Conservation (phyloP, 805 yeast genomes). For the Ogataea angusta region DNA sequence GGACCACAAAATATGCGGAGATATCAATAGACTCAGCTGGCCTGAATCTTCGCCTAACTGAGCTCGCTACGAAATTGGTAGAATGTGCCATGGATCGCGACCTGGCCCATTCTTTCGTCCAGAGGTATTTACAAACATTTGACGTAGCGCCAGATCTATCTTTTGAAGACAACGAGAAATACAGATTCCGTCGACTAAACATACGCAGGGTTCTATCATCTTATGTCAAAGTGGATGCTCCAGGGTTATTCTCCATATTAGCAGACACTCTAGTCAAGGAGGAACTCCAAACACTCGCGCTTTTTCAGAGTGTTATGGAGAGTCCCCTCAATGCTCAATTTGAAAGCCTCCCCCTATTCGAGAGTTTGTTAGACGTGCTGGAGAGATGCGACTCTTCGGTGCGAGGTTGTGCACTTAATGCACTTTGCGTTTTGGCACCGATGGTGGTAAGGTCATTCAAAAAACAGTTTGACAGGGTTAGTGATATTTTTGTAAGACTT, state of each 20-base stretch:
- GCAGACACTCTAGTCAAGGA: slow-evolving; percentile 32
- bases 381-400: slow-evolving; percentile 2
- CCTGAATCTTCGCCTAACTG: slow-evolving; percentile 34
- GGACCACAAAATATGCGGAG: slow-evolving; percentile 47
- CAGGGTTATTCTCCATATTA: slow-evolving; percentile 35
- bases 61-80: slow-evolving; percentile 8
- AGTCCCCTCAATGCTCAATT: slow-evolving; percentile 38
- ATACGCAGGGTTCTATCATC: slow-evolving; percentile 38
- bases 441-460: not conserved
- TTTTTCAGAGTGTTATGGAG: not conserved
- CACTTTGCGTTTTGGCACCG: slow-evolving; percentile 3
- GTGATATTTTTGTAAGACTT: not conserved
- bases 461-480: not conserved
- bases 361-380: slow-evolving; percentile 41
- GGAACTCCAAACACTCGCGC: not conserved
- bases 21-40: slow-evolving; percentile 63
- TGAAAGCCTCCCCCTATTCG: slow-evolving; percentile 38
- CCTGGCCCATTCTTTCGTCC: slow-evolving; percentile 18
- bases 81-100: slow-evolving; percentile 8
- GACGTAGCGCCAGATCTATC: too few relatives aligned
- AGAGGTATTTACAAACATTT: slow-evolving; percentile 23
- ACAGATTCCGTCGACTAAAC: slow-evolving; percentile 45
- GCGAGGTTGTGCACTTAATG: slow-evolving; percentile 2
- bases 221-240: slow-evolving; percentile 41
- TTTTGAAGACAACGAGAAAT: slow-evolving; percentile 42